Conservation (phyloP, 1,284 basidiomycete genomes). For the Marasmius fiardii region DNA sequence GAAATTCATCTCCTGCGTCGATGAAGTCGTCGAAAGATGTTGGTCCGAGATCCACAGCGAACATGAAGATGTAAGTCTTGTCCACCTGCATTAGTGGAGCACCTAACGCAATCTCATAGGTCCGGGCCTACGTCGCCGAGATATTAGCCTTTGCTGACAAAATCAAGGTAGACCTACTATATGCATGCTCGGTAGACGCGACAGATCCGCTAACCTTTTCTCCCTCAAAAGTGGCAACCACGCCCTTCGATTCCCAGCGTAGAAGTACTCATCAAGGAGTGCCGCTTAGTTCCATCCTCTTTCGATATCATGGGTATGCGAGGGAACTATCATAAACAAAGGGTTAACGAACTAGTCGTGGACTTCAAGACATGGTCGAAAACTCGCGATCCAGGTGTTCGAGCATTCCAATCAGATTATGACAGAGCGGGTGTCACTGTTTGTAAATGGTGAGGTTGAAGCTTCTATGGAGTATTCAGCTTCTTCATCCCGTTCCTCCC, state of each 20-base stretch:
- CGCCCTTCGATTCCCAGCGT: slow-evolving; percentile 69
- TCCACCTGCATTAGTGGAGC: background rate
- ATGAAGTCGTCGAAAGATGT: slow-evolving; percentile 62
- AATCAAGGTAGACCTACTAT: slow-evolving; percentile 52
- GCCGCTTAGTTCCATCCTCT: slow-evolving; percentile 52
- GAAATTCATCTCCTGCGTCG: slow-evolving; percentile 78
- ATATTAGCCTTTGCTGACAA: slow-evolving; percentile 72
- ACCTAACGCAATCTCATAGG: slow-evolving; percentile 33
- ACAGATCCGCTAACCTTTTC: background rate
- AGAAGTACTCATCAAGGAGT: slow-evolving; percentile 71
- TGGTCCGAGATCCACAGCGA: slow-evolving; percentile 75
- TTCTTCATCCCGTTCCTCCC: slow-evolving; percentile 66
- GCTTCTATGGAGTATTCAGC: slow-evolving; percentile 26
- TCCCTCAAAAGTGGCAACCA: slow-evolving; percentile 49
- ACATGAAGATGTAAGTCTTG: slow-evolving; percentile 67
- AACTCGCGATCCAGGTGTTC: slow-evolving; percentile 67
- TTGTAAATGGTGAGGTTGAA: background rate
- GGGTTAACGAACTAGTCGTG: slow-evolving; percentile 58
- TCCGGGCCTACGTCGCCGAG: slow-evolving; percentile 71
- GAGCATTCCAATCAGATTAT: slow-evolving; percentile 79
- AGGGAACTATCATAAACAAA: slow-evolving; percentile 57
- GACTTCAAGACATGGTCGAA: slow-evolving; percentile 67
- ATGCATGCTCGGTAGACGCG: background rate
- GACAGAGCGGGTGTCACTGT: slow-evolving; percentile 48
- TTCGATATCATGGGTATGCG: slow-evolving; percentile 78